Base-by-base conservation (phyloP, 148 eudicot genomes). In the Bassia scoparia region DNA sequence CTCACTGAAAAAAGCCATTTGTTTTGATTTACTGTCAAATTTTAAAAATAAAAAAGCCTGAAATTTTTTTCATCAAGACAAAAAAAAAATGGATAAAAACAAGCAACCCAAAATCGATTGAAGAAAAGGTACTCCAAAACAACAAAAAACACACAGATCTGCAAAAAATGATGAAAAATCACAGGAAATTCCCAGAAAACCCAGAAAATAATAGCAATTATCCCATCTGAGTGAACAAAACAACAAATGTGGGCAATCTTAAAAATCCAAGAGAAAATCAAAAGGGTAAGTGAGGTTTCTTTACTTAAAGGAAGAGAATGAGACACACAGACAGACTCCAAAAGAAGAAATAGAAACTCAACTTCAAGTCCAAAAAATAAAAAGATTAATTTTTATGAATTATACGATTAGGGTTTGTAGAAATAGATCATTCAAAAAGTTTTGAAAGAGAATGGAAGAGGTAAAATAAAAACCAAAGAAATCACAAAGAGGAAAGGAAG, bases 281-380 rank as follows among this genome's bases (percentile, higher is more conserved):
- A 53, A 54, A 56, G 38, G 43, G 24, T 31, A 30, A 46, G 44
- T 35, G 12, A 31, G 31, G 34, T 29, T 34, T 43, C 63, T 75
- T 74, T 75, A 79, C 82, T 54, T 61, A 41, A n/a, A 61, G 58
- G 21, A 37, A 23, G 60, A 44, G 64, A 79, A 56, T 48, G 71
- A 70, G 79, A 73, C 81, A 75, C 78, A 44, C 69, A 66, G 69
- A 70, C 78, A 79, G 63, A 72, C 78, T 79, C 78, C 59, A 67
- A 59, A 21, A 52, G 56, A 20, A 54, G 52, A 55, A 50, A 2
- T 27, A 53, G 11, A 23, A 52, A 24, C 3, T 53, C 53, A 21
- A 21, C 52, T 5, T 20, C 17, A 9, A 33, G 11, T 23, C 7
- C 7, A 16, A 6, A 61, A 34, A 61, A 7, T 10, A n/a, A 65